phyloP scores from a whole-genome alignment of 805 yeast species.

The Vanderwaltozyma tropicalis region DNA sequence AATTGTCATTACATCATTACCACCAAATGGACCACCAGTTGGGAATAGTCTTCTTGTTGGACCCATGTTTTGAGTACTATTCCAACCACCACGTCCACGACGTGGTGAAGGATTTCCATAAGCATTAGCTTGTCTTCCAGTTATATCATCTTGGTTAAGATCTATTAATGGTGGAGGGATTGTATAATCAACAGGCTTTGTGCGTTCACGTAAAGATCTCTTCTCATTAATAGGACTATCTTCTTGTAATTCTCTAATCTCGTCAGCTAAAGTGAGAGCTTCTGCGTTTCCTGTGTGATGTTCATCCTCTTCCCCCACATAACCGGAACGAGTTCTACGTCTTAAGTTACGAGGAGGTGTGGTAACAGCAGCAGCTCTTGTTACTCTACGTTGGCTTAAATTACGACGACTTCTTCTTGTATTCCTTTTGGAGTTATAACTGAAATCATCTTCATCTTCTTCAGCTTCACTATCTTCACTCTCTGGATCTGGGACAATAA shows the following conservation, averaged over 20 bases:
- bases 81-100: slow-evolving; percentile 27
- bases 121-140: background rate
- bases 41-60: slow-evolving; percentile 70
- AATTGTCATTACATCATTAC: slow-evolving; percentile 79
- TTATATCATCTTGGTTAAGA: slow-evolving; percentile 25
- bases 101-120: slow-evolving; percentile 22
- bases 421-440: slow-evolving; percentile 7
- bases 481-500: slow-evolving; percentile 25
- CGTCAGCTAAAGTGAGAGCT: slow-evolving; percentile 43
- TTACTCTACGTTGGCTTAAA: background rate
- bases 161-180: slow-evolving; percentile 68
- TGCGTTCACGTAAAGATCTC: slow-evolving; percentile 49
- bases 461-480: slow-evolving; percentile 15
- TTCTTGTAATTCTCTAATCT: slow-evolving; percentile 53
- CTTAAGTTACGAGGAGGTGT: slow-evolving; percentile 17
- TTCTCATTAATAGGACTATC: slow-evolving; percentile 47
- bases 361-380: slow-evolving; percentile 2
- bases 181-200: slow-evolving; percentile 68
- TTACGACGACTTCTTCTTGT: slow-evolving; percentile 6
- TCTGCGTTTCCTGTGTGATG: slow-evolving; percentile 18
- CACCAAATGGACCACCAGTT: slow-evolving; percentile 97
- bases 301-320: slow-evolving; percentile 14
- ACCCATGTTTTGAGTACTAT: slow-evolving; percentile 34
- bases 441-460: slow-evolving; percentile 11
- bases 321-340: slow-evolving; percentile 15